Evolutionary conservation across 2,329 filamentous ascomycete species (phyloP), one percentile per base, ranked within the genome.

Genomic region (Lecanicillium sp.): DNA sequence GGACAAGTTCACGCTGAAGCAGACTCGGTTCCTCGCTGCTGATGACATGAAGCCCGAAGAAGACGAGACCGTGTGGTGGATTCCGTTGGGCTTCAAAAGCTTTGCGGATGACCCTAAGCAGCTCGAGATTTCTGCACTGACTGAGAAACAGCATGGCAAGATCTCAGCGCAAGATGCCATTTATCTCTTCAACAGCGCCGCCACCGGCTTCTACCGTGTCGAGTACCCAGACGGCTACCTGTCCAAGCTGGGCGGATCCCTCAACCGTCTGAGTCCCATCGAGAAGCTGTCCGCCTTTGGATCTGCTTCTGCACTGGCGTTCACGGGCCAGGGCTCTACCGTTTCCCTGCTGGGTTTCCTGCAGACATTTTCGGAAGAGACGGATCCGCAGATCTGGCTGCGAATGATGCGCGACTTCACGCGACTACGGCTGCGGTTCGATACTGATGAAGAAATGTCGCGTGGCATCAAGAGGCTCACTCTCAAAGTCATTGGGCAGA

Each of bases 261-360:
- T 90, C 12, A 76, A 87, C 55, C 81, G 83, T 55, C 76, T 98
- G 20, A 87, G 77, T 54, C 83, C 86, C 4, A 81, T 91, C 63
- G 93, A 98, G 69, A 95, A 93, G 72, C 95, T 97, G 57, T 88
- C 89, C 30, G 80, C 96, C 44, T 80, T 96, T 51, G 90, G 88
- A 51, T 94, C 95, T 59, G 88, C 91, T 15, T 86, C 87, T 39
- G 90, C 93, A 44, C 78, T 97, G 54, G 90, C 93, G 29, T 82
- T 94, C 51, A 86, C 91, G 49, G 93, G 93, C 20, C 81, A 91
- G 60, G 84, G 86, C 42, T 87, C 81, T 3, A 95, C 90, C 0
- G 74, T 89, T 17, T 86, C 87, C 5, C 75, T 98, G 14, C 72
- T 98, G 24, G 83, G 86, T 11, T 86, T 98, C 58, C 69, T 95